Conservation (phyloP, 2,329 filamentous ascomycete genomes). For the Clonostachys solani region DNA sequence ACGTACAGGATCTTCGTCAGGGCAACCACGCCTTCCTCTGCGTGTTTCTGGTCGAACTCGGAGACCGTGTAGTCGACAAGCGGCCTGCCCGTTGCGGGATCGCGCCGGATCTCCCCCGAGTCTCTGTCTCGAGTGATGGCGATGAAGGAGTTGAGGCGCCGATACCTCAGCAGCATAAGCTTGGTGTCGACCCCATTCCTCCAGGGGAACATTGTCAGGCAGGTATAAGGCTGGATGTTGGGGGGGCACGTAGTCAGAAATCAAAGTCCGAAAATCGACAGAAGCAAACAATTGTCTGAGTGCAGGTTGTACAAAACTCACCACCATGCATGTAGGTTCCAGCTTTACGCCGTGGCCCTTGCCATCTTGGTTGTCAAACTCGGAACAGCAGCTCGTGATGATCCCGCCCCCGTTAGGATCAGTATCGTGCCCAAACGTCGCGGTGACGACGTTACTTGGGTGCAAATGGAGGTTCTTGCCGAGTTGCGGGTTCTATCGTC, state of each 20-base stretch:
- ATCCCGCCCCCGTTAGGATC: slow-evolving; percentile 72
- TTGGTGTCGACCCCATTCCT: slow-evolving; percentile 67
- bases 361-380: slow-evolving; percentile 77
- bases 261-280: background rate
- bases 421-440: slow-evolving; percentile 65
- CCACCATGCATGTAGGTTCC: slow-evolving; percentile 69
- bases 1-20: slow-evolving; percentile 75
- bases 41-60: slow-evolving; percentile 66
- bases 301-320: slow-evolving; percentile 21
- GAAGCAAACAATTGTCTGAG: background rate
- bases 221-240: slow-evolving; percentile 51
- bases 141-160: slow-evolving; percentile 69
- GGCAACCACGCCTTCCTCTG: slow-evolving; percentile 67
- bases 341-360: slow-evolving; percentile 80
- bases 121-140: slow-evolving; percentile 73
- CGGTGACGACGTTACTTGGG: slow-evolving; percentile 57
- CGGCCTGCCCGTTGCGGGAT: slow-evolving; percentile 61
- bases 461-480: slow-evolving; percentile 81
- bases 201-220: slow-evolving; percentile 63
- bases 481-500: slow-evolving; percentile 65
- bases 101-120: slow-evolving; percentile 67
- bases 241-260: background rate
- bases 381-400: slow-evolving; percentile 71
- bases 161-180: slow-evolving; percentile 62
- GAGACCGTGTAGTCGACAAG: slow-evolving; percentile 69